These are phyloP conservation scores for Coemansia sp. DNA, from an alignment of 192 early-diverging fungal species.

Conservation along the genomic window DNA sequence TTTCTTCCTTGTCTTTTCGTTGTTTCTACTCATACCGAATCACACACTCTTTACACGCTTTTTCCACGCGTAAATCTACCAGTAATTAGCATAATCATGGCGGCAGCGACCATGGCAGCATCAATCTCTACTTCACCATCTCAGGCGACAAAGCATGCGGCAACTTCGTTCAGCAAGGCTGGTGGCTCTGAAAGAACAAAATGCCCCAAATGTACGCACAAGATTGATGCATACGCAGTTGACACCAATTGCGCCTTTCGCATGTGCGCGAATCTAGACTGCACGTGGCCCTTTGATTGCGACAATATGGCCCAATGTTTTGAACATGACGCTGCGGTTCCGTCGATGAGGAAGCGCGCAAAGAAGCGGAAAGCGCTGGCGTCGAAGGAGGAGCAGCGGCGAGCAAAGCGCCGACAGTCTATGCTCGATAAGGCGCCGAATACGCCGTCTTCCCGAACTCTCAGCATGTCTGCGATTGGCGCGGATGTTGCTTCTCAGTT, in stretches of 20 bases:
- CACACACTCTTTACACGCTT: neutral
- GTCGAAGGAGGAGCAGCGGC: conserved; percentile 20
- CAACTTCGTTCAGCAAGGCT: neutral
- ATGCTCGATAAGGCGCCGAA: neutral
- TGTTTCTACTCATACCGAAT: neutral
- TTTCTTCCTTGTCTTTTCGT: neutral
- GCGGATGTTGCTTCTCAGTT: neutral
- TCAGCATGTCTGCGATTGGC: neutral
- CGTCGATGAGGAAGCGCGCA: conserved; percentile 42
- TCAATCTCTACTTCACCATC: neutral
- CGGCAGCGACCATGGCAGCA: conserved; percentile 4
- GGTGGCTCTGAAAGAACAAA: neutral
- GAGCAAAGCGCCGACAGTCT: conserved; percentile 13
- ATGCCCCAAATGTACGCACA: conserved; percentile 38
- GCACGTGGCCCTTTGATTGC: conserved; percentile 49
- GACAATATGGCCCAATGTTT: conserved; percentile 29
- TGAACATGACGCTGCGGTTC: conserved; percentile 37
- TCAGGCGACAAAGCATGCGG: conserved; percentile 5
- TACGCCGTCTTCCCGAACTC: neutral
- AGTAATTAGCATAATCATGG: conserved; percentile 9
- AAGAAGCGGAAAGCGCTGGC: conserved; percentile 36
- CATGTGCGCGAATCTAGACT: conserved; percentile 42
- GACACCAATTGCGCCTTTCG: conserved; percentile 50
- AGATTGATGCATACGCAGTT: conserved; percentile 29
- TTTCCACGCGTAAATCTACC: neutral